Percentiles rank a stretch among this genome's conserved stretches.
Conservation (phyloP, 306 rosid genomes). For the Trichosanthes cucumerina region DNA sequence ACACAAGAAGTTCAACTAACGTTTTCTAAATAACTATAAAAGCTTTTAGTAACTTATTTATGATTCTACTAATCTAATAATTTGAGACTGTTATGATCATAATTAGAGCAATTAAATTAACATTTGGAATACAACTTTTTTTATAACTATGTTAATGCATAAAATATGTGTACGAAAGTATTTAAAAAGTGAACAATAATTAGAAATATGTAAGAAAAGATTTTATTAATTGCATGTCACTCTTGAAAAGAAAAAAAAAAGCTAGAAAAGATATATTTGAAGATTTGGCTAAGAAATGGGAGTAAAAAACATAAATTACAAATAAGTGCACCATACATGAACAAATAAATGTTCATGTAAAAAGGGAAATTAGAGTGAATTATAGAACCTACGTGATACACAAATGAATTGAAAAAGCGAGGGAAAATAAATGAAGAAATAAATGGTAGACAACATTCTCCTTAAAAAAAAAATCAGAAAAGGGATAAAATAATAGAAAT, state of each 20-base stretch:
- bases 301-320: neutral
- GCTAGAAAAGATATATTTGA: neutral
- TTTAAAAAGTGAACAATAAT: no score
- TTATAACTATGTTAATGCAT: neutral
- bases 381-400: neutral
- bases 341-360: neutral
- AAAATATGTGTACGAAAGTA: no score
- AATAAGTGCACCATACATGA: neutral
- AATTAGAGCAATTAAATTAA: neutral
- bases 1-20: no score
- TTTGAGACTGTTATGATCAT: neutral
- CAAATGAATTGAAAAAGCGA: neutral
- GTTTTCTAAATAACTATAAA: no score
- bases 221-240: neutral
- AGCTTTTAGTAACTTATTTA: neutral
- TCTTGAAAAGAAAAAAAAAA: neutral
- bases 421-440: neutral
- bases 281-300: neutral
- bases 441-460: neutral
- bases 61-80: neutral
- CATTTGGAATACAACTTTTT: neutral
- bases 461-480: no score
- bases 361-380: neutral
- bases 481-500: neutral
- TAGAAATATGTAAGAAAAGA: no score